Evolutionary conservation across 441 rosid genomes (phyloP).

Genomic region (Euphorbia neoarborescens): DNA sequence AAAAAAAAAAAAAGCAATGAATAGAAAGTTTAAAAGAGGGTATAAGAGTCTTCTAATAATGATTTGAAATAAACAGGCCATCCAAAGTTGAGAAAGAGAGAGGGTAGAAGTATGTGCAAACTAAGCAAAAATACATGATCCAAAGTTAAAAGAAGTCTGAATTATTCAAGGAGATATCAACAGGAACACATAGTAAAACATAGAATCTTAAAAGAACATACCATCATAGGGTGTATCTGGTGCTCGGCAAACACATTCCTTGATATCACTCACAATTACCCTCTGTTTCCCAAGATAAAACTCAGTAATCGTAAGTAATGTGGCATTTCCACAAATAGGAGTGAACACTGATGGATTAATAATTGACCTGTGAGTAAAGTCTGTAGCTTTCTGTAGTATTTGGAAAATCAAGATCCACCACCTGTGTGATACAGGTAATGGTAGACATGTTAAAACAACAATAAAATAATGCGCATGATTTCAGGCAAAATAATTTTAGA

Average conservation of each 20-base stretch:
- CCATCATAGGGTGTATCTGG: slow-evolving; percentile 99
- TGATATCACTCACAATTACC: slow-evolving; percentile 92
- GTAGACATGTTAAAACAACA: background rate
- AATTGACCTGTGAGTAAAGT: slow-evolving; percentile 75
- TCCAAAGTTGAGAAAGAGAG: background rate
- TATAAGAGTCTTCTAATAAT: background rate
- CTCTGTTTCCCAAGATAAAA: slow-evolving; percentile 46
- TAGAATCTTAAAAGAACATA: slow-evolving; percentile 23
- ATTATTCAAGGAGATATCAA: background rate
- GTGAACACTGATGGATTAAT: slow-evolving; percentile 6
- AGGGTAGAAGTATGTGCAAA: background rate
- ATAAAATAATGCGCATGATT: background rate
- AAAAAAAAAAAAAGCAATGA: background rate
- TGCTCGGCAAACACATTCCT: slow-evolving; percentile 92
- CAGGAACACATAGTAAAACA: slow-evolving; percentile 8
- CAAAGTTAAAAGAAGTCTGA: background rate
- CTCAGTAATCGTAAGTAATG: slow-evolving; percentile 13
- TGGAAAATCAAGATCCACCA: slow-evolving; percentile 69
- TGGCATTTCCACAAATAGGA: slow-evolving; percentile 15
- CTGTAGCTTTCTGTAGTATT: slow-evolving; percentile 89
- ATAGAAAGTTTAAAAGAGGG: background rate
- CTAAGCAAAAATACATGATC: background rate
- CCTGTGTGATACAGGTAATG: slow-evolving; percentile 35
- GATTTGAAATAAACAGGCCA: too few species aligned
- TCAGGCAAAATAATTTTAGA: background rate